Evolutionary conservation across 139 green algal species (phyloP).

Genomic region (Chlorella sorokiniana): DNA sequence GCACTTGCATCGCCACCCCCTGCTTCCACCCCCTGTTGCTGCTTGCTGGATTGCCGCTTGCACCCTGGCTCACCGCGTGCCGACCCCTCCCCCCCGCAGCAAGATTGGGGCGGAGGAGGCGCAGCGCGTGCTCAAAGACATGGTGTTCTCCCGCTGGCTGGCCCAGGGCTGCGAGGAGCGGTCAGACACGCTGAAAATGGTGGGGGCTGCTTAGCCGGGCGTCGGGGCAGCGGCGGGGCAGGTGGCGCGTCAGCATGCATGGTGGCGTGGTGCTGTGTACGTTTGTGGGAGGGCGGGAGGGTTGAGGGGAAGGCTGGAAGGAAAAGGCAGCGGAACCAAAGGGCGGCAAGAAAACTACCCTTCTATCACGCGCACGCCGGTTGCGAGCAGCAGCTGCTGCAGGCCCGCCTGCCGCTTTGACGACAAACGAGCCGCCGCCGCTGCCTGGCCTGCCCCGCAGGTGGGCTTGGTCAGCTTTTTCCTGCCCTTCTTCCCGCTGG

Average conservation of each 20-base stretch:
- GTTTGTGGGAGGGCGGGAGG: too few species aligned
- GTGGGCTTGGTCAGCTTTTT: conserved; percentile 73
- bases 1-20: too few species aligned
- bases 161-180: conserved; percentile 64
- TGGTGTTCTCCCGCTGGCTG: conserved; percentile 75
- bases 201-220: not conserved
- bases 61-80: not conserved
- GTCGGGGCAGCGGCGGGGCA: not conserved
- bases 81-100: not conserved
- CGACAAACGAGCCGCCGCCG: not conserved
- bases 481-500: conserved; percentile 81
- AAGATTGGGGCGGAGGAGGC: conserved; percentile 59
- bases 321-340: too few species aligned
- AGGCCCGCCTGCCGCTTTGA: not conserved
- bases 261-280: too few species aligned
- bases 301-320: too few species aligned
- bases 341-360: too few species aligned
- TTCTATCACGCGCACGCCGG: too few species aligned
- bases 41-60: not conserved
- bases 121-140: conserved; percentile 69
- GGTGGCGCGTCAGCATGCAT: not conserved
- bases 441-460: not conserved
- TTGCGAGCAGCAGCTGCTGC: too few species aligned
- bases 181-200: conserved; percentile 73
- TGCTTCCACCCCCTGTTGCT: too few species aligned